These are phyloP conservation scores for Blastomyces parvus DNA, from an alignment of 2,329 filamentous ascomycete genomes.

Conservation along the genomic window DNA sequence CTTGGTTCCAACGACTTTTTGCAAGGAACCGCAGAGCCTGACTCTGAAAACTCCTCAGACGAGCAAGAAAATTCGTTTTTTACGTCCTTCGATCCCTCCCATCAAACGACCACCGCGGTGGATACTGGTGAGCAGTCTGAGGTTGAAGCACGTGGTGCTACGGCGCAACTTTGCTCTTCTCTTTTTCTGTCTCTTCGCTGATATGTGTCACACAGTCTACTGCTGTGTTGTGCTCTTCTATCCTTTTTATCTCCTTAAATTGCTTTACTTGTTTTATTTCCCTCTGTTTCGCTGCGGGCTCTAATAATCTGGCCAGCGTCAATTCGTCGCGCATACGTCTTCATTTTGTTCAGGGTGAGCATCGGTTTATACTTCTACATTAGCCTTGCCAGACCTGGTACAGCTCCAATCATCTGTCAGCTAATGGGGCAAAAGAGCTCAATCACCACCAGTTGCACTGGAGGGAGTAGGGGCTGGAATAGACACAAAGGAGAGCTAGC, in stretches of 20 bases:
- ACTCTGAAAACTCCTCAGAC: background rate
- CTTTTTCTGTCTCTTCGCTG: background rate
- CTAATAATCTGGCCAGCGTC: background rate
- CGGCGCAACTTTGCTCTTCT: background rate
- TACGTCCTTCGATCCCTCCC: background rate
- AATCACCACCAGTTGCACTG: too few relatives aligned
- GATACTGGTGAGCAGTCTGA: background rate
- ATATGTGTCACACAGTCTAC: background rate
- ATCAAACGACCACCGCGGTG: background rate
- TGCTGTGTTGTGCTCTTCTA: background rate
- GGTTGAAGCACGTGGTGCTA: background rate
- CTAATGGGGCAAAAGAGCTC: too few relatives aligned
- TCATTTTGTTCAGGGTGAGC: background rate
- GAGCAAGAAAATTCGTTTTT: background rate
- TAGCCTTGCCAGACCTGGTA: background rate
- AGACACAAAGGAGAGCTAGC: too few relatives aligned
- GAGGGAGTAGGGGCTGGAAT: too few relatives aligned
- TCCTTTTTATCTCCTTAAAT: background rate
- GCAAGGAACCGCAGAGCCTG: constrained; percentile 4
- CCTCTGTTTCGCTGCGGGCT: background rate
- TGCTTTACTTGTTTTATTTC: background rate
- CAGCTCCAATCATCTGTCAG: background rate
- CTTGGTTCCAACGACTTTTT: constrained; percentile 1
- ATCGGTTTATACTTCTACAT: background rate
- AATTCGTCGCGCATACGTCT: background rate